phyloP scores from a whole-genome alignment of 2,329 filamentous ascomycete genomes.

The Nothophaeocryptopus gaeumannii region DNA sequence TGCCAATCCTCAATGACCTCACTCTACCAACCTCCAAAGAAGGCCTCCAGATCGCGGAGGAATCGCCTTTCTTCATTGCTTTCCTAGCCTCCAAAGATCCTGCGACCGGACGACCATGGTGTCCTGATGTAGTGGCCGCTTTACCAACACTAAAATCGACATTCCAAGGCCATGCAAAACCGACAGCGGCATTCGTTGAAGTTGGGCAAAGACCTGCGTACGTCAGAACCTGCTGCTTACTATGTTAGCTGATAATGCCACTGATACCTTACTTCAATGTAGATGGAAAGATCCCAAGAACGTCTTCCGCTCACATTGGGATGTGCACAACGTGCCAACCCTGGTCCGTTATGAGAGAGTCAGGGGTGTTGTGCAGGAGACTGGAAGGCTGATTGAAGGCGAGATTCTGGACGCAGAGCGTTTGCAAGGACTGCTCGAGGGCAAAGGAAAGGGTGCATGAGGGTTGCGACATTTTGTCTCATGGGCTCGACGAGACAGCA shows the following conservation, averaged over 20 bases:
- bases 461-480: no score
- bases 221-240: neutral
- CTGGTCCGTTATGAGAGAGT: constrained; percentile 17
- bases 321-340: constrained; percentile 63
- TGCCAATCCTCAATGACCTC: constrained; percentile 14
- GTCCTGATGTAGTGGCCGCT: constrained; percentile 21
- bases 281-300: constrained; percentile 58
- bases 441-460: no score
- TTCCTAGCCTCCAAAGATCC: constrained; percentile 23
- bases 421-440: no score
- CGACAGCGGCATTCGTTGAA: constrained; percentile 19
- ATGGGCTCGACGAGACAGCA: no score
- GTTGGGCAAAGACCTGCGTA: constrained; percentile 23
- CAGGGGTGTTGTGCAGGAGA: constrained; percentile 10
- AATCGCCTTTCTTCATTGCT: constrained; percentile 18
- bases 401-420: constrained; percentile 18
- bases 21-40: constrained; percentile 1
- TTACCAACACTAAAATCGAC: constrained; percentile 16
- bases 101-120: constrained; percentile 18
- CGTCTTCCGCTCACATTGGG: constrained; percentile 77
- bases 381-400: constrained; percentile 19
- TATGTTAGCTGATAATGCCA: neutral
- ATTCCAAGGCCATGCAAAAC: constrained; percentile 13
- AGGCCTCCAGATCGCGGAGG: neutral
- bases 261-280: neutral